phyloP scores from a whole-genome alignment of 1,284 basidiomycete genomes.

The Irpex sp. region DNA sequence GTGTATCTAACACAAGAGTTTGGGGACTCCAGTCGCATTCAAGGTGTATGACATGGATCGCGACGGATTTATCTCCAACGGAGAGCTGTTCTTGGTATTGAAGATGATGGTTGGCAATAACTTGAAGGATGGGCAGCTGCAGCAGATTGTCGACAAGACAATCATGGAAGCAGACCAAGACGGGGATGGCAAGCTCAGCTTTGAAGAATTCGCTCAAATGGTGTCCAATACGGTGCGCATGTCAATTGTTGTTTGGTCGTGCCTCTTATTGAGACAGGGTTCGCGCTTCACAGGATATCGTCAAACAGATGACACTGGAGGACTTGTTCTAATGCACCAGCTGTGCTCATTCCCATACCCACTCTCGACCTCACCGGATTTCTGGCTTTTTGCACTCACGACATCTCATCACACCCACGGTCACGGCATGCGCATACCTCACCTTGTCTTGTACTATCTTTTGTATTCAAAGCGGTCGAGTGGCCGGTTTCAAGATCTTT shows the following conservation, averaged over 20 bases:
- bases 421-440: neutral
- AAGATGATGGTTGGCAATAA: constrained; percentile 99
- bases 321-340: constrained; percentile 64
- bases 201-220: constrained; percentile 96
- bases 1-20: neutral
- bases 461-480: neutral
- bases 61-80: constrained; percentile 93
- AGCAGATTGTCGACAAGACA: constrained; percentile 99
- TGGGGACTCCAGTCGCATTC: constrained; percentile 71
- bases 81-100: constrained; percentile 93
- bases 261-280: neutral
- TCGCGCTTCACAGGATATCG: constrained; percentile 64
- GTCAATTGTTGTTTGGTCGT: constrained; percentile 1
- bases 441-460: neutral
- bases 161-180: constrained; percentile 99
- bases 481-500: neutral
- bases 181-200: constrained; percentile 94
- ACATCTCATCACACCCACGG: neutral
- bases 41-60: constrained; percentile 97
- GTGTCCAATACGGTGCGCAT: constrained; percentile 87
- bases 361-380: neutral
- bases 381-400: neutral
- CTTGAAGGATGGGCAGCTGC: constrained; percentile 97
- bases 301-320: constrained; percentile 98
- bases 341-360: neutral